Percentiles rank a stretch among this genome's conserved stretches.
phyloP scores from a whole-genome alignment of 148 eudicot genomes.

The Amaranthus cruentus region DNA sequence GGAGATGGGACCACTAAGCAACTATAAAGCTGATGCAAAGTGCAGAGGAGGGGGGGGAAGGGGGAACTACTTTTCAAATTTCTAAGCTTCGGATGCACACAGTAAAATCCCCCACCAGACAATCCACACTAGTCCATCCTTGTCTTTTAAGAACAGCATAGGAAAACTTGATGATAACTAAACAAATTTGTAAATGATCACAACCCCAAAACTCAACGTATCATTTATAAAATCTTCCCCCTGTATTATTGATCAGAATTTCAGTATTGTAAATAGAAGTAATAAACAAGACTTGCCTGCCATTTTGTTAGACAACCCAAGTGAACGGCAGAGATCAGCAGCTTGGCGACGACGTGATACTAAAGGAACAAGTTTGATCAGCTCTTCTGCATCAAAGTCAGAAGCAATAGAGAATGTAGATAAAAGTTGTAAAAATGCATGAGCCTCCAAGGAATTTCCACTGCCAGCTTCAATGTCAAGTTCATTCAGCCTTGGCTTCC shows the following conservation, averaged over 20 bases:
- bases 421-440: slow-evolving; percentile 91
- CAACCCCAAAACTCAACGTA: neutral
- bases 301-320: slow-evolving; percentile 87
- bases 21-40: neutral
- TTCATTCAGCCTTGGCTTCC: slow-evolving; percentile 88
- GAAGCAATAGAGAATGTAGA: slow-evolving; percentile 77
- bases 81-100: neutral
- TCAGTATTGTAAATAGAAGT: neutral
- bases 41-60: neutral
- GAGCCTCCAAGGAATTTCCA: slow-evolving; percentile 99
- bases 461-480: slow-evolving; percentile 88
- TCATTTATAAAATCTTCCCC: neutral
- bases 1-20: neutral
- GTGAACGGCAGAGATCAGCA: slow-evolving; percentile 95
- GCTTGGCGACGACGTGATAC: slow-evolving; percentile 97
- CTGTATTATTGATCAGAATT: neutral
- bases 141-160: neutral
- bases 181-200: neutral
- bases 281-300: slow-evolving; percentile 47
- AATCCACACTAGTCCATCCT: neutral
- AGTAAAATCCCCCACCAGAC: neutral
- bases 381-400: slow-evolving; percentile 64
- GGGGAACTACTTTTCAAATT: neutral
- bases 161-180: neutral
- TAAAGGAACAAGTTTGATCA: slow-evolving; percentile 85